Conservation (phyloP, 768 basidiomycete species). For the Botryobasidium botryosum region DNA sequence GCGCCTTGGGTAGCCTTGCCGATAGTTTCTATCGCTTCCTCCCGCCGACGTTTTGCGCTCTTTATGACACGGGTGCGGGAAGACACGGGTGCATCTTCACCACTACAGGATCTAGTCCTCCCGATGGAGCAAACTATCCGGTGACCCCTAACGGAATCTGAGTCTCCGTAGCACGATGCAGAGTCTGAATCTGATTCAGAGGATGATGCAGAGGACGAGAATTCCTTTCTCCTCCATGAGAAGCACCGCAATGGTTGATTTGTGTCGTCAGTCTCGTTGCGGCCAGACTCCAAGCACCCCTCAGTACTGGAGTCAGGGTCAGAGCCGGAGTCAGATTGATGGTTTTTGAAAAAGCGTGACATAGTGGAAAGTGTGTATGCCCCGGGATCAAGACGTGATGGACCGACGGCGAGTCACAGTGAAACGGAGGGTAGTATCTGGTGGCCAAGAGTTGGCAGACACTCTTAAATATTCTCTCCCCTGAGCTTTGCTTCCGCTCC, state of each 20-base stretch:
- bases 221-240: slow-evolving; percentile 34
- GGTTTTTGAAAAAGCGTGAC: slow-evolving; percentile 83
- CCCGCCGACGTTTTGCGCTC: slow-evolving; percentile 79
- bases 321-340: slow-evolving; percentile 61
- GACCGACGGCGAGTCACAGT: too few relatives aligned
- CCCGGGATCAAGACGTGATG: too few relatives aligned
- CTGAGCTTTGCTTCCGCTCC: too few relatives aligned
- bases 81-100: slow-evolving; percentile 41
- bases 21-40: slow-evolving; percentile 88
- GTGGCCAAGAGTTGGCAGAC: too few relatives aligned
- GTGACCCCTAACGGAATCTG: slow-evolving; percentile 24
- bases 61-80: slow-evolving; percentile 56
- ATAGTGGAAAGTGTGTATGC: slow-evolving; percentile 23
- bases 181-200: slow-evolving; percentile 38
- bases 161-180: slow-evolving; percentile 32
- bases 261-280: slow-evolving; percentile 48
- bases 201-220: slow-evolving; percentile 33
- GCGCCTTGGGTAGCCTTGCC: slow-evolving; percentile 89
- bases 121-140: slow-evolving; percentile 24
- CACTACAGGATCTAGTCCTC: slow-evolving; percentile 32
- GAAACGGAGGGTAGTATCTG: too few relatives aligned
- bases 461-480: too few relatives aligned
- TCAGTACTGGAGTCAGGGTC: slow-evolving; percentile 42
- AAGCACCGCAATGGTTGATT: slow-evolving; percentile 69
- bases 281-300: slow-evolving; percentile 41